phyloP scores from a whole-genome alignment of 495 filamentous ascomycete species.

The Aspergillus kassunensis region DNA sequence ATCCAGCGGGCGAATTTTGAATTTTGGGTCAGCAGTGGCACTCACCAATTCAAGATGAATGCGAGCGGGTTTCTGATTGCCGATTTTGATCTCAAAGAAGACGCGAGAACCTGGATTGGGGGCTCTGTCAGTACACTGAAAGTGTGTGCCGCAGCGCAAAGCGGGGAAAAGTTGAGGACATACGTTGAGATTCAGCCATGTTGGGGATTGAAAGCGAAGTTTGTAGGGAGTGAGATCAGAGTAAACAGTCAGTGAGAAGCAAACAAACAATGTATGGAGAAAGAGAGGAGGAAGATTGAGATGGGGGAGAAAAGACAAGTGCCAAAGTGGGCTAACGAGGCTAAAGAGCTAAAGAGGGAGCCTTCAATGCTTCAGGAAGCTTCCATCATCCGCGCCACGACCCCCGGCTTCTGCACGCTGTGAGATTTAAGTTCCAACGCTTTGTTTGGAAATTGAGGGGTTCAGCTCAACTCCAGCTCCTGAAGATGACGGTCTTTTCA shows the following conservation, averaged over 20 bases:
- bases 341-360: neutral
- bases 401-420: neutral
- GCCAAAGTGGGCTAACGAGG: conserved; percentile 13
- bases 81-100: conserved; percentile 87
- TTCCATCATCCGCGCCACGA: conserved; percentile 32
- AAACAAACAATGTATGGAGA: conserved; percentile 11
- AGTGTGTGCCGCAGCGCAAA: conserved; percentile 25
- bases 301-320: conserved; percentile 9
- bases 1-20: neutral
- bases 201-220: conserved; percentile 9
- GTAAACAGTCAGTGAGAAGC: neutral
- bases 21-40: neutral
- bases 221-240: neutral
- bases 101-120: conserved; percentile 54
- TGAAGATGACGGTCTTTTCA: neutral
- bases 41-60: conserved; percentile 77
- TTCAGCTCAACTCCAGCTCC: no score
- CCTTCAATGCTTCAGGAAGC: conserved; percentile 40
- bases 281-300: conserved; percentile 14
- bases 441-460: neutral
- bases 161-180: conserved; percentile 19
- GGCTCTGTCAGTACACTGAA: conserved; percentile 16
- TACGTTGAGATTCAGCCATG: conserved; percentile 39
- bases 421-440: neutral
- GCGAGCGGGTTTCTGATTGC: conserved; percentile 63